Evolutionary conservation across 169 alveolate species (phyloP).

Genomic region (Eimeria sp.): DNA sequence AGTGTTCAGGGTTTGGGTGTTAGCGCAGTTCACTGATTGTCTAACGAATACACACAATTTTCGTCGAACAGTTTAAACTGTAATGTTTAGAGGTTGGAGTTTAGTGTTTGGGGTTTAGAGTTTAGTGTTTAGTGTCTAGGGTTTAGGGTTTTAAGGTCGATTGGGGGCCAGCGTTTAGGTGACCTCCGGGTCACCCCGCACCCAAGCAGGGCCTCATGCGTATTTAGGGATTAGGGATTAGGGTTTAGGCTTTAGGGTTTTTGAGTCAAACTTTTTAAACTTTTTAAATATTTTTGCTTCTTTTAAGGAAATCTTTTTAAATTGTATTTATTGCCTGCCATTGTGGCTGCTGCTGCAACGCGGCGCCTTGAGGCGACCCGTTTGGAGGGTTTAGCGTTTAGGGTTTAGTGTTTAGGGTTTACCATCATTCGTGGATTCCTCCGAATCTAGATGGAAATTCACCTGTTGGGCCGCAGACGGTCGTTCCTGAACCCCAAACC

Average conservation of each 20-base stretch:
- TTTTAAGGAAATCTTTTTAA: background rate
- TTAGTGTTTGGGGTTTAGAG: background rate
- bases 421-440: background rate
- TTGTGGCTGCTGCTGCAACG: background rate
- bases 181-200: conserved; percentile 16
- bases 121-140: background rate
- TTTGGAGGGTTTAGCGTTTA: conserved; percentile 4
- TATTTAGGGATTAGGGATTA: background rate
- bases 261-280: background rate
- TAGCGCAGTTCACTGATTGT: background rate
- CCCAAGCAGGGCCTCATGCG: conserved; percentile 18
- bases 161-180: background rate
- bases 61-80: background rate
- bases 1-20: background rate
- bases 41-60: too few species aligned
- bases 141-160: background rate
- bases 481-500: background rate
- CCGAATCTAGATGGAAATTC: background rate
- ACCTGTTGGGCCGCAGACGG: background rate
- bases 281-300: background rate
- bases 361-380: background rate
- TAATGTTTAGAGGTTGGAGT: background rate
- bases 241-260: conserved; percentile 16
- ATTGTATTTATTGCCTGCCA: background rate
- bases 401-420: conserved; percentile 8